Evolutionary conservation across 208 protist genomes (phyloP).

Genomic region (Plasmodiophora brassicae): DNA sequence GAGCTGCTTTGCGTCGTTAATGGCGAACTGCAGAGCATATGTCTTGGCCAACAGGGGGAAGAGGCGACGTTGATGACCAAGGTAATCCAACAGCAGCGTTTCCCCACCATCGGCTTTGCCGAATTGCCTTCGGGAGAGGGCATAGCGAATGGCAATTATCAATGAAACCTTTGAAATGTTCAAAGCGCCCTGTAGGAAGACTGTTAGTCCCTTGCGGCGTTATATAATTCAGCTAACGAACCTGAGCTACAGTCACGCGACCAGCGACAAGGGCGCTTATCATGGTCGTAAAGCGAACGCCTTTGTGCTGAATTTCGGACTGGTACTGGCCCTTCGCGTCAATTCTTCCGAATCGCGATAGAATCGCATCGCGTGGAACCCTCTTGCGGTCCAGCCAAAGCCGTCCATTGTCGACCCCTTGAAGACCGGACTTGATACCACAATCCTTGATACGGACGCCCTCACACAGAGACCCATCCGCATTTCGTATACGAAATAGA

Average conservation of each 20-base stretch:
- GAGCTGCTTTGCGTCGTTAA: background rate
- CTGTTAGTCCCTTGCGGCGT: background rate
- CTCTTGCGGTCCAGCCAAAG: conserved; percentile 4
- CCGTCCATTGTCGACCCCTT: background rate
- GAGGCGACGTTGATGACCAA: conserved; percentile 20
- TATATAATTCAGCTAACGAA: background rate
- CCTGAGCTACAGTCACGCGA: background rate
- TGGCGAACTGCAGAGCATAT: conserved; percentile 19
- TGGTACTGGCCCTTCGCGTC: background rate
- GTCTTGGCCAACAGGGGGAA: conserved; percentile 9
- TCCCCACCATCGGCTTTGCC: background rate
- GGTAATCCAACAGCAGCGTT: background rate
- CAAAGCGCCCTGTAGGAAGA: background rate
- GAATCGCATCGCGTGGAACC: background rate
- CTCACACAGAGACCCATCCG: background rate
- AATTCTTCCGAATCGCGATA: background rate
- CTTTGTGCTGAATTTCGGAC: conserved; percentile 7
- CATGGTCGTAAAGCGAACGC: conserved; percentile 13
- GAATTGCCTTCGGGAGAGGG: background rate
- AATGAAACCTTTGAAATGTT: conserved; percentile 1
- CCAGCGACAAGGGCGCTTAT: conserved; percentile 8
- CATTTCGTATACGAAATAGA: background rate
- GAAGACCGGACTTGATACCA: conserved; percentile 4
- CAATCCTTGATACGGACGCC: conserved; percentile 2
- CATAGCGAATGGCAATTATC: conserved; percentile 9